Percentiles rank a stretch among this genome's conserved stretches.
These are phyloP conservation scores for Cyclotella atomus DNA, from an alignment of 108 stramenopile genomes.

Conservation along the genomic window DNA sequence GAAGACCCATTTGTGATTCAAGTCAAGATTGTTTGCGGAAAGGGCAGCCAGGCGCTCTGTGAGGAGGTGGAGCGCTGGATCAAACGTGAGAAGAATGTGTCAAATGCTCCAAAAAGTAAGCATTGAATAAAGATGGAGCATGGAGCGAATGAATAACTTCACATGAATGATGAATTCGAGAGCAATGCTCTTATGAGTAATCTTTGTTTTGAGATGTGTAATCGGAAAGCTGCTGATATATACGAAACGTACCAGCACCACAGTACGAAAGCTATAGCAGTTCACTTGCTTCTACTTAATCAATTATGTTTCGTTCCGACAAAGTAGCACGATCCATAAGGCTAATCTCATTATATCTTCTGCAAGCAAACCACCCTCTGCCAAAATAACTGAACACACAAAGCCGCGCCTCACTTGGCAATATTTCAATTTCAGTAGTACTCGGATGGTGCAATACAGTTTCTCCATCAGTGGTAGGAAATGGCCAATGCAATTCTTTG, in stretches of 20 bases:
- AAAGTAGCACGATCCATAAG: not conserved
- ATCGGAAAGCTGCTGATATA: too few species aligned
- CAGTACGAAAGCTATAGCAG: not conserved
- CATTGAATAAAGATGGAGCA: too few species aligned
- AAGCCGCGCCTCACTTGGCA: slow-evolving; percentile 22
- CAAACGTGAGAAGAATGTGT: too few species aligned
- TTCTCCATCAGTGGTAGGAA: slow-evolving; percentile 24
- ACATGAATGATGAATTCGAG: too few species aligned
- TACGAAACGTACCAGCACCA: too few species aligned
- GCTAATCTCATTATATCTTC: not conserved
- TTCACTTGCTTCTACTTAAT: not conserved
- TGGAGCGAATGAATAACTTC: too few species aligned
- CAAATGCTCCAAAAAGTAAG: too few species aligned
- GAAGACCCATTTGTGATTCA: too few species aligned
- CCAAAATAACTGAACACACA: slow-evolving; percentile 17
- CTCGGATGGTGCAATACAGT: slow-evolving; percentile 3
- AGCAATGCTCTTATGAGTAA: too few species aligned
- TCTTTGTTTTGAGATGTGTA: not conserved
- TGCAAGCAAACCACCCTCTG: slow-evolving; percentile 19
- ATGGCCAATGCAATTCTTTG: slow-evolving; percentile 27
- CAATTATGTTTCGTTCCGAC: not conserved
- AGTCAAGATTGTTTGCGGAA: too few species aligned
- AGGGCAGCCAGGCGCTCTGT: not conserved
- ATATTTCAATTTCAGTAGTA: not conserved
- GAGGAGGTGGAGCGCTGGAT: too few species aligned